Evolutionary conservation across 257 asterid species (phyloP), one percentile per base, ranked within the genome.

Genomic region (Penstemon davidsonii): DNA sequence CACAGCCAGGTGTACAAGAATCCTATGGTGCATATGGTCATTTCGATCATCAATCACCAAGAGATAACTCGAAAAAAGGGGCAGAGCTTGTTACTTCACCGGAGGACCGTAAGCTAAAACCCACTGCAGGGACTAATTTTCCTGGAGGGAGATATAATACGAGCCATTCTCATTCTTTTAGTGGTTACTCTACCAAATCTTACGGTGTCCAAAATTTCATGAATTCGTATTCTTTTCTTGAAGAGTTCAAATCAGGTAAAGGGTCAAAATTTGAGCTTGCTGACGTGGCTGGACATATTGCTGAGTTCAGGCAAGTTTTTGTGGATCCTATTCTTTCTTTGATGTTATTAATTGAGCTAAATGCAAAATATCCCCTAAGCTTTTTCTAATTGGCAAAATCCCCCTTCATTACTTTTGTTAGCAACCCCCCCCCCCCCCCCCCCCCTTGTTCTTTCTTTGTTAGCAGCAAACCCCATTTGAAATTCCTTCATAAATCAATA

Each of bases 221-320:
- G 40, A 82, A 60, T 54, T 66, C 82, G 6, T 67, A 68, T 62
- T 83, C 84, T 49, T 75, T 83, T 66, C 83, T 86, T 54, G 89
- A 86, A 57, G 92, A 86, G 78, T 70, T 83, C 75, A 86, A 86
- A 85, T 81, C 83, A 45, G 84, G 82, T 62, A 81, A 86, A 74
- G 80, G 87, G 58, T 81, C 76, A 66, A 73, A 80, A 57, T 81
- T 75, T 64, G 85, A 83, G 79, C 76, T 86, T 33, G 63, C 76
- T 19, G 89, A 86, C 67, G 78, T 86, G 54, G 73, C 72, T 2
- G 92, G 89, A 50, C 84, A 78, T 76, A 70, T 86, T 75, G 81
- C 75, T 56, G 92, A 83, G 66, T 82, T 86, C 69, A 80, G 93
- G 93, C 74, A 64, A 67, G 73, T 57, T 56, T 50, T 47, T 9